Percentiles rank a stretch among this genome's conserved stretches.
Evolutionary conservation across 495 filamentous ascomycete genomes (phyloP).

Genomic region (Xylaria curta): DNA sequence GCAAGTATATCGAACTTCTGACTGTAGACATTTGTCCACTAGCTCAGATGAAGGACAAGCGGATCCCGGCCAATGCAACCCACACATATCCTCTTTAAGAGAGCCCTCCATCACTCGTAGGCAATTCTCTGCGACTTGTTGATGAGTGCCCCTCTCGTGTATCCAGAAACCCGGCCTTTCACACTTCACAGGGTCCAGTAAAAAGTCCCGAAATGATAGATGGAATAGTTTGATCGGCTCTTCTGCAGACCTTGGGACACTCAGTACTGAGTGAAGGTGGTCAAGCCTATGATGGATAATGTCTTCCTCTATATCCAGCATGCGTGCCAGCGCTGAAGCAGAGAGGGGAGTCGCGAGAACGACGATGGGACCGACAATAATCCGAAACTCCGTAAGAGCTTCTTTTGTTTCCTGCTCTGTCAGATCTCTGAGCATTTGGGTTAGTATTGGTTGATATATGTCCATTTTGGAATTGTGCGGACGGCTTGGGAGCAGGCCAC

Average conservation of each 20-base stretch:
- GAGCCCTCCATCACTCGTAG: background rate
- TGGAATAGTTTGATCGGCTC: background rate
- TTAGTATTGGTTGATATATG: background rate
- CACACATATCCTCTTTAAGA: background rate
- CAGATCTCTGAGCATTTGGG: background rate
- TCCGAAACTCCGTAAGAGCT: background rate
- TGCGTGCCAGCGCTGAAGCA: background rate
- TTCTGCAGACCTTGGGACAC: background rate
- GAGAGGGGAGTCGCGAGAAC: background rate
- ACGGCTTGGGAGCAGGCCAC: background rate
- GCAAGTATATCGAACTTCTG: slow-evolving; percentile 1
- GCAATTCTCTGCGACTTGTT: background rate
- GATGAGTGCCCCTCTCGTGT: background rate
- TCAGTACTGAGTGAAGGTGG: background rate
- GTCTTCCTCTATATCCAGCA: background rate
- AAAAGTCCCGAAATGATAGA: background rate
- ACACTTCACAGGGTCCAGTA: background rate
- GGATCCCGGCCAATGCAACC: background rate
- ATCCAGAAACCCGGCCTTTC: background rate
- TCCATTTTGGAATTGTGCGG: background rate
- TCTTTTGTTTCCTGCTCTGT: background rate
- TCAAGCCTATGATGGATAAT: background rate
- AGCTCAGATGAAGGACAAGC: background rate
- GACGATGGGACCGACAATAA: background rate
- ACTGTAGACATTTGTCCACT: background rate